Percentiles rank a stretch among this genome's conserved stretches.
These are phyloP conservation scores for Salix udensis DNA, from an alignment of 345 rosid species.

Conservation along the genomic window DNA sequence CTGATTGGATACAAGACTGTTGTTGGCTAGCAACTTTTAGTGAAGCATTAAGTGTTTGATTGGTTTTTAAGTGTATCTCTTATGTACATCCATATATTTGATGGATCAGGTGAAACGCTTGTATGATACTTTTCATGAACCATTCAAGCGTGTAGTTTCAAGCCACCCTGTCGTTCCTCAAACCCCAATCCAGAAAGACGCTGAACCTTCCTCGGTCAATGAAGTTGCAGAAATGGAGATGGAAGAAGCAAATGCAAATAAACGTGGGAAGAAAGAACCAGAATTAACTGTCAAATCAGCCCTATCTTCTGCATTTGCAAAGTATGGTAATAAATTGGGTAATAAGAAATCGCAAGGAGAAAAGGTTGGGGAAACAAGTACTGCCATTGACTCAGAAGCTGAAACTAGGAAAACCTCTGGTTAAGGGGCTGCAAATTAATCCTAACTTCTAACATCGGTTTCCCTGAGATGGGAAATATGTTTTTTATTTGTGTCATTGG, in stretches of 20 bases:
- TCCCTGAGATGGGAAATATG: neutral
- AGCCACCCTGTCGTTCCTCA: slow-evolving; percentile 45
- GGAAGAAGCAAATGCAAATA: slow-evolving; percentile 40
- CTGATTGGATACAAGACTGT: neutral
- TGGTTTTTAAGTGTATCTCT: neutral
- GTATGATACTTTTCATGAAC: slow-evolving; percentile 89
- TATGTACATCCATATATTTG: neutral
- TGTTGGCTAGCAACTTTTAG: neutral
- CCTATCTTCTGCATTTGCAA: slow-evolving; percentile 66
- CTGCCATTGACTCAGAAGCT: slow-evolving; percentile 12
- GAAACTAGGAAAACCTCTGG: slow-evolving; percentile 2
- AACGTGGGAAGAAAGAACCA: slow-evolving; percentile 56
- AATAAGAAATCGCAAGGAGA: slow-evolving; percentile 20
- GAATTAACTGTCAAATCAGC: slow-evolving; percentile 66
- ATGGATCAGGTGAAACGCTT: slow-evolving; percentile 69
- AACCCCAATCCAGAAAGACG: slow-evolving; percentile 31
- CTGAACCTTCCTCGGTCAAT: slow-evolving; percentile 33
- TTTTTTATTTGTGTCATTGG: neutral
- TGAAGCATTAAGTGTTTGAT: neutral
- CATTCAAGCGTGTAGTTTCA: slow-evolving; percentile 69
- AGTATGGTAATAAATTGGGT: slow-evolving; percentile 41
- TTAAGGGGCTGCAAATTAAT: slow-evolving; percentile 20
- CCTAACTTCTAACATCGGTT: neutral
- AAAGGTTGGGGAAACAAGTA: slow-evolving; percentile 28
- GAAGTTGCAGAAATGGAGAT: slow-evolving; percentile 38